These are phyloP conservation scores for Globisporangium recalcitrans DNA, from an alignment of 352 stramenopile genomes.

Conservation along the genomic window DNA sequence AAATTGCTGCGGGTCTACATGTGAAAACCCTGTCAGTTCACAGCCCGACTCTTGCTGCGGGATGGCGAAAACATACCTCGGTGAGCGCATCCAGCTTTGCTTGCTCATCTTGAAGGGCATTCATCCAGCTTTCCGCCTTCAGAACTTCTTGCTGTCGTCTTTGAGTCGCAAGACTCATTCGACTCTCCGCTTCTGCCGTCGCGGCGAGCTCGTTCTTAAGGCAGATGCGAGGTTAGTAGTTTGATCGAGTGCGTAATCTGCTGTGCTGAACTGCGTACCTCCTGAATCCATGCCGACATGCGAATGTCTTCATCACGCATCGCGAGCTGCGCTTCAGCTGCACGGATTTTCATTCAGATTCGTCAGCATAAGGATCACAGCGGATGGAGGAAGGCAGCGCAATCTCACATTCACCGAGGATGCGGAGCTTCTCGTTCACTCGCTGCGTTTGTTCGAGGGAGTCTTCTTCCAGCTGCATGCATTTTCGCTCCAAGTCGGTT, in stretches of 20 bases:
- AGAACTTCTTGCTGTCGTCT: not conserved
- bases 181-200: constrained; percentile 4
- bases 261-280: constrained; percentile 5
- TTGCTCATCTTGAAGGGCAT: not conserved
- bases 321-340: constrained; percentile 8
- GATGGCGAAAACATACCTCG: not conserved
- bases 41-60: not conserved
- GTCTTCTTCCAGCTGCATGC: constrained; percentile 12
- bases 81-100: not conserved
- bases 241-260: too few species aligned
- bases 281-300: constrained; percentile 6
- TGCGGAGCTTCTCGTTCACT: not conserved
- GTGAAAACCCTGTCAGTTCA: not conserved
- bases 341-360: not conserved
- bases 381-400: too few species aligned
- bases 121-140: not conserved
- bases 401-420: constrained; percentile 2
- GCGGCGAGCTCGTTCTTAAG: constrained; percentile 4
- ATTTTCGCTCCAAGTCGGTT: constrained; percentile 6
- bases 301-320: constrained; percentile 10
- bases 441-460: constrained; percentile 6
- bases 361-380: not conserved
- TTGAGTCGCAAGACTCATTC: constrained; percentile 2
- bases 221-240: not conserved
- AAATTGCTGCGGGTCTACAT: constrained; percentile 7